phyloP scores from a whole-genome alignment of 75 land plant genomes.

The Pinus taeda region DNA sequence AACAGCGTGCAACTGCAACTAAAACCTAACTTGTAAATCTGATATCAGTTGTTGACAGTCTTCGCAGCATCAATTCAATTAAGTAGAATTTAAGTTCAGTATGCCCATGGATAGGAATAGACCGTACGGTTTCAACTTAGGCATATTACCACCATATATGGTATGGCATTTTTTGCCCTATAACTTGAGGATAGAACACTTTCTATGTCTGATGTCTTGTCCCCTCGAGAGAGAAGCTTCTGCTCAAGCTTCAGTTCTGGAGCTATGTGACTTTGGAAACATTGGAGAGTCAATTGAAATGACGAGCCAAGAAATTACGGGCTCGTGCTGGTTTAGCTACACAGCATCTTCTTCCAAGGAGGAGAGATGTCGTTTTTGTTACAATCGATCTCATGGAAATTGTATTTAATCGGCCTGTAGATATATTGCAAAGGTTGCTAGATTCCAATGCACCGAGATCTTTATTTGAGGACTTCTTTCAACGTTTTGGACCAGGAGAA shows the following conservation, averaged over 20 bases:
- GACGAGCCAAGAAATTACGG: slow-evolving; percentile 62
- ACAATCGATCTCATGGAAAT: slow-evolving; percentile 95
- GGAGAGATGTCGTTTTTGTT: slow-evolving; percentile 69
- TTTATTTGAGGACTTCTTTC: slow-evolving; percentile 80
- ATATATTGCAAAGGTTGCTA: slow-evolving; percentile 70
- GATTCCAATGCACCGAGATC: slow-evolving; percentile 64
- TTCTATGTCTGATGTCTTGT: slow-evolving; percentile 70
- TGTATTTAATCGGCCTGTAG: slow-evolving; percentile 89
- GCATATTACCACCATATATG: too few relatives aligned
- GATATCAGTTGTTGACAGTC: too few relatives aligned
- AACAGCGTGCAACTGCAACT: too few relatives aligned
- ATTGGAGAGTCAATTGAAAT: slow-evolving; percentile 43
- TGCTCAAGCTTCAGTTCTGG: slow-evolving; percentile 61
- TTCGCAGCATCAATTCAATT: too few relatives aligned
- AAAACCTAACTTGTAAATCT: too few relatives aligned
- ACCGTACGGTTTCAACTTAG: too few relatives aligned
- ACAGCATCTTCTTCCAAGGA: slow-evolving; percentile 86
- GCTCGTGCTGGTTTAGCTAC: slow-evolving; percentile 85
- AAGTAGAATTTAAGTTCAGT: too few relatives aligned
- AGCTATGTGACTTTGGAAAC: slow-evolving; percentile 23
- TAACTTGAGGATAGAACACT: slow-evolving; percentile 64
- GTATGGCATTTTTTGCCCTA: too few relatives aligned
- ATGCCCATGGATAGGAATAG: too few relatives aligned
- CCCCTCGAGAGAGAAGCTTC: slow-evolving; percentile 56
- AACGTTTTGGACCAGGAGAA: slow-evolving; percentile 83